These are phyloP conservation scores for Populus deltoides DNA, from an alignment of 345 rosid species.

Conservation along the genomic window DNA sequence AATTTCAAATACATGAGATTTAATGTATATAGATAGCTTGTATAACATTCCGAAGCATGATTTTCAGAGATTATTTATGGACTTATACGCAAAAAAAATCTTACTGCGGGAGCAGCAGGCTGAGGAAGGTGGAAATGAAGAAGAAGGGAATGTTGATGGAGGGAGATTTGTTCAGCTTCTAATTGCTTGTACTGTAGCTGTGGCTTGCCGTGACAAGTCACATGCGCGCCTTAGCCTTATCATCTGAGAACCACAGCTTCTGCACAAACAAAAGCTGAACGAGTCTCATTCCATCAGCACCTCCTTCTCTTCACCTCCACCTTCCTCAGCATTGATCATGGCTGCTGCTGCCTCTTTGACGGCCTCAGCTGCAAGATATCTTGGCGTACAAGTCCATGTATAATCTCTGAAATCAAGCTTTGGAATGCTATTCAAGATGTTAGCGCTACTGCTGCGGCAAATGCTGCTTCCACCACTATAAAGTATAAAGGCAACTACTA, in stretches of 20 bases:
- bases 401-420: constrained; percentile 48
- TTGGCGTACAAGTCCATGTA: constrained; percentile 33
- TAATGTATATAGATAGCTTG: constrained; percentile 7
- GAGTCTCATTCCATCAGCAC: constrained; percentile 47
- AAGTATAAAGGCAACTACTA: neutral
- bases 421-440: constrained; percentile 28
- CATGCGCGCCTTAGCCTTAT: constrained; percentile 36
- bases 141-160: constrained; percentile 28
- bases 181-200: constrained; percentile 52
- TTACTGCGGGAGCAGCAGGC: constrained; percentile 35
- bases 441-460: constrained; percentile 33
- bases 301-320: constrained; percentile 29
- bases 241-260: constrained; percentile 61
- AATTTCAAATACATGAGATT: too few species aligned
- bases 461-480: constrained; percentile 13
- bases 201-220: constrained; percentile 50
- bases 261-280: constrained; percentile 56
- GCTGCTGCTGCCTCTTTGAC: constrained; percentile 46
- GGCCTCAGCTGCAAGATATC: constrained; percentile 45
- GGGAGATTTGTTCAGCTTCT: constrained; percentile 54
- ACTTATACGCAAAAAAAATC: constrained; percentile 41
- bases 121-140: constrained; percentile 17
- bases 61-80: constrained; percentile 46
- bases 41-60: constrained; percentile 24
- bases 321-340: constrained; percentile 7